Conservation (phyloP, 129 eudicot genomes). For the Tagetes erecta region DNA sequence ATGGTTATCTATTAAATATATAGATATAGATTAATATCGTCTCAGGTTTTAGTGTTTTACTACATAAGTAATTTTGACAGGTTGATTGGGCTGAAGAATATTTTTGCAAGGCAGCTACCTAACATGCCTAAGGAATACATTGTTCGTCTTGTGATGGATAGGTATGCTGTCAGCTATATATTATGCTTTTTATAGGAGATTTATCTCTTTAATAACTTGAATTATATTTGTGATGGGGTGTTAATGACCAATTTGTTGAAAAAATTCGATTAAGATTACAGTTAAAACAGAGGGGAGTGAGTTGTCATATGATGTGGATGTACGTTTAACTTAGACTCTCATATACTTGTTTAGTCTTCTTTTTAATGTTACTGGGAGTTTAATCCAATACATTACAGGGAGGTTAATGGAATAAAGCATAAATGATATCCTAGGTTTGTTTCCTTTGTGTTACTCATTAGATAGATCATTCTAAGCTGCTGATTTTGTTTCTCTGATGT, state of each 20-base stretch:
- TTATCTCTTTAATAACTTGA: not conserved
- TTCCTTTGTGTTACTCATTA: conserved; percentile 1
- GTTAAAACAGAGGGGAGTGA: conserved; percentile 1
- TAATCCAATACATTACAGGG: conserved; percentile 2
- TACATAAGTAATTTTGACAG: conserved; percentile 36
- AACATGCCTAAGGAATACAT: conserved; percentile 99
- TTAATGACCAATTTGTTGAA: conserved; percentile 7
- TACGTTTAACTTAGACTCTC: conserved; percentile 2
- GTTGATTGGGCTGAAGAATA: conserved; percentile 96
- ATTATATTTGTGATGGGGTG: not conserved
- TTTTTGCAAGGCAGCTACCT: conserved; percentile 90
- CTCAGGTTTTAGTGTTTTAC: not conserved
- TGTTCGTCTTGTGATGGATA: conserved; percentile 99
- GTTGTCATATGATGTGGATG: conserved; percentile 12
- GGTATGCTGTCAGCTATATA: conserved; percentile 38
- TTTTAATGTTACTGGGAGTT: not conserved
- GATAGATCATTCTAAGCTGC: conserved; percentile 18
- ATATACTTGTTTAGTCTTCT: not conserved
- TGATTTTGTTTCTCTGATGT: not conserved
- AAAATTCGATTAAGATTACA: not conserved
- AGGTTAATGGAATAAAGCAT: not conserved
- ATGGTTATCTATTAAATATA: not conserved
- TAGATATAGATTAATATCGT: not conserved
- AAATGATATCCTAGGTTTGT: conserved; percentile 1
- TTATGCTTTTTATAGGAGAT: not conserved